Base-by-base conservation (phyloP, 139 green algal species). In the Chlamydomonas sp. region DNA sequence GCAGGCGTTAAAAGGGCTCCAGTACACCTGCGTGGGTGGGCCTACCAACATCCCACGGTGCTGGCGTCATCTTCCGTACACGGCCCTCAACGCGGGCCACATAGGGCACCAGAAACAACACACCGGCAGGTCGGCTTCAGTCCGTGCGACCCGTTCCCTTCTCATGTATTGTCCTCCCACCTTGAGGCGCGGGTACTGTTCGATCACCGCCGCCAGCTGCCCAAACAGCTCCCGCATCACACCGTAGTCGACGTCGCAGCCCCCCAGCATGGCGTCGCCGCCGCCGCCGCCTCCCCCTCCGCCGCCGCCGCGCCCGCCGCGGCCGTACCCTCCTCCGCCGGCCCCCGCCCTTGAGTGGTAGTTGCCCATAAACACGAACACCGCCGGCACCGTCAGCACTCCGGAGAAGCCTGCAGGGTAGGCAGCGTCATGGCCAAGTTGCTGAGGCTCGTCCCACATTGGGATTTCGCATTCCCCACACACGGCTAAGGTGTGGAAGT, bases 361-460 rank as follows among this genome's bases (percentile, higher is more conserved):
- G 91, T 97, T 96, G 63, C 97, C 97, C 91, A 98, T 96, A 17
- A 99, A 89, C 31, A 98, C 93, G 84, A 99, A 96, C 73, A 97
- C 85, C 0, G 88, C 83, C 0, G 97, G 97, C 61, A 96, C 79
- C 14, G 84, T 74, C 10, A 93, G 92, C 79, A 95, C 74, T 57
- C 91, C 89, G 66, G 96, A 90, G 83, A 95, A 98, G 1, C 94
- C 96, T 95, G 91, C 63, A 71, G 66, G 12, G 12, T 71, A 14
- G 12, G 66, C 66, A 14, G 10, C 12, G 66, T 14, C 10, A 10
- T 71, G 9, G 10, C 10, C 66, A 71, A 18, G 66, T 14, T 71
- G 10, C 31, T 49, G 31, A 49, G 31, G 31, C 31, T 49, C 31
- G 31, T 49, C 31, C 31, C 31, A 49, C 31, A 49, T 49, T 71